These are phyloP conservation scores for Cornus suecica DNA, from an alignment of 148 eudicot genomes.

Conservation along the genomic window DNA sequence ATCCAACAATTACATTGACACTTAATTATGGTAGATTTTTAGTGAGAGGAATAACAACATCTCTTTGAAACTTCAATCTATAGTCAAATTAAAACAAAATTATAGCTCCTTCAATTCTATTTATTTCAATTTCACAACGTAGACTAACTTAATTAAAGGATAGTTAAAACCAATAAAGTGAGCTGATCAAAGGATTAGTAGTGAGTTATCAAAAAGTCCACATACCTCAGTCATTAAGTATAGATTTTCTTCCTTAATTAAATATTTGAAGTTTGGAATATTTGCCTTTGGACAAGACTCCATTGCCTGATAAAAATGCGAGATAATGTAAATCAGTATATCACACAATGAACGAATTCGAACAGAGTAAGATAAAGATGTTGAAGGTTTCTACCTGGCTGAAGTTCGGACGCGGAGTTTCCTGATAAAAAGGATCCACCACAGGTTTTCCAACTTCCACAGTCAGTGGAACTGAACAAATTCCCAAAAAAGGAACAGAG, in stretches of 20 bases:
- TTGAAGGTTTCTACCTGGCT: constrained; percentile 54
- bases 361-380: background rate
- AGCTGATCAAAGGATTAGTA: background rate
- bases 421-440: constrained; percentile 65
- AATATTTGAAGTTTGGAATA: constrained; percentile 60
- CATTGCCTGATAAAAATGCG: constrained; percentile 58
- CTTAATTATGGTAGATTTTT: background rate
- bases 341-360: background rate
- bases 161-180: background rate
- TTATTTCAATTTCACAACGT: background rate
- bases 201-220: background rate
- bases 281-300: constrained; percentile 80
- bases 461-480: constrained; percentile 57
- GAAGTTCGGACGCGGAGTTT: constrained; percentile 41
- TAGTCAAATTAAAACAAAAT: background rate
- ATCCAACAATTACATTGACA: background rate
- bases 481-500: background rate
- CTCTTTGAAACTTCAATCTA: background rate
- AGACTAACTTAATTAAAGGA: background rate
- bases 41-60: background rate
- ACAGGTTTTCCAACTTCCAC: constrained; percentile 65
- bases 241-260: constrained; percentile 77
- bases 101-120: background rate
- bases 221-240: constrained; percentile 86
- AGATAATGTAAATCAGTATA: constrained; percentile 10